phyloP scores from a whole-genome alignment of 1,139 yeast genomes.

The Blastobotrys arbuscula region DNA sequence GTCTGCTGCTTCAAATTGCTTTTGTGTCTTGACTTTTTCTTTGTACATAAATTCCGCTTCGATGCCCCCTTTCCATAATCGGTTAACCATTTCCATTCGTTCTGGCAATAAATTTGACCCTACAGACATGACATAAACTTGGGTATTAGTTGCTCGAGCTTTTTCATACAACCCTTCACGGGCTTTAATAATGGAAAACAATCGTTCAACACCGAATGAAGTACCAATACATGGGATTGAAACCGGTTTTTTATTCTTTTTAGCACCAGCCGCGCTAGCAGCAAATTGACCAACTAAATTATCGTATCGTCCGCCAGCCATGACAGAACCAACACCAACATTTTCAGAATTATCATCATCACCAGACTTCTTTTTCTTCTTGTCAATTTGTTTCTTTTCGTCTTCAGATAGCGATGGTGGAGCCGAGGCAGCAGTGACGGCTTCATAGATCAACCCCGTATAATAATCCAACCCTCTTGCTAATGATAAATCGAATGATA shows the following conservation, averaged over 20 bases:
- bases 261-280: conserved; percentile 47
- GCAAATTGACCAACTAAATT: conserved; percentile 95
- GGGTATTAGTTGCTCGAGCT: conserved; percentile 79
- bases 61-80: conserved; percentile 81
- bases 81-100: conserved; percentile 79
- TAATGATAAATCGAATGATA: conserved; percentile 85
- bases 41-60: conserved; percentile 89
- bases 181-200: conserved; percentile 82
- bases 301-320: conserved; percentile 98
- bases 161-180: conserved; percentile 53
- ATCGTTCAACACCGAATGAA: conserved; percentile 93
- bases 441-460: conserved; percentile 94
- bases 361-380: conserved; percentile 30
- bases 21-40: conserved; percentile 86
- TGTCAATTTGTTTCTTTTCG: conserved; percentile 38
- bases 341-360: conserved; percentile 93
- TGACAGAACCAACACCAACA: conserved; percentile 97
- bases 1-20: conserved; percentile 97
- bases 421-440: conserved; percentile 89
- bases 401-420: conserved; percentile 63
- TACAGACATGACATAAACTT: conserved; percentile 93
- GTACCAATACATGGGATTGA: conserved; percentile 96
- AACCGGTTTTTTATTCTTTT: conserved; percentile 57
- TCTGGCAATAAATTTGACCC: conserved; percentile 94
- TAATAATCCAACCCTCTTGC: conserved; percentile 98